Base-by-base conservation (phyloP, 352 stramenopile species). In the Elongisporangium anandrum region DNA sequence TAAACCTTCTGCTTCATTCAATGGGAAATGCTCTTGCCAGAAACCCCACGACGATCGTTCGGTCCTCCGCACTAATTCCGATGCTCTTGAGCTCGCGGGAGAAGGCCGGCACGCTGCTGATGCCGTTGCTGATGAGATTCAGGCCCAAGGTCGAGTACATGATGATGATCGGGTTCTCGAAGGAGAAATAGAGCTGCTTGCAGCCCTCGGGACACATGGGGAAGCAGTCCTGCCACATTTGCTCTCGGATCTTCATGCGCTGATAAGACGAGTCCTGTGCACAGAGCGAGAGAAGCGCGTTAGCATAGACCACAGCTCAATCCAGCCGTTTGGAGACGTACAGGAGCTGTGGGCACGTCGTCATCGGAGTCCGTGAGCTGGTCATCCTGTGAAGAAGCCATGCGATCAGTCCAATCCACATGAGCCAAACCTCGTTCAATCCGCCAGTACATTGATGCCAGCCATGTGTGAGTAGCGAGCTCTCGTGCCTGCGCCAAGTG, bases 51-150 rank as follows among this genome's bases (percentile, higher is more conserved):
- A 95, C 83, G 51, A 95, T 75, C 4, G 85, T 85, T 12, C 85
- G 79, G 50, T 88, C 81, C 39, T 91, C 78, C 19, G 82, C 73
- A 56, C 68, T 85, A 16, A 92, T 77, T 19, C 79, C 79, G 70
- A 93, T 82, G 56, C 60, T 81, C 51, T 89, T 88, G 47, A 95
- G 78, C 64, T 95, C 85, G 17, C 85, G 68, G 12, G 83, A 93
- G 60, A 91, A 95, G 21, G 83, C 72, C 41, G 83, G 78, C 20
- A 95, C 85, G 54, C 79, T 92, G 59, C 77, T 90, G 59, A 89
- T 91, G 56, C 85, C 82, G 54, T 91, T 91, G 70, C 80, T 87
- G 61, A 95, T 90, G 58, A 95, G 77, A 48, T 92, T 92, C 15
- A 95, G 79, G 3, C 85, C 85, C 41, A 95, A 56, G 26, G 85